phyloP scores from a whole-genome alignment of 179 eudicot genomes.

The Corrigiola litoralis region DNA sequence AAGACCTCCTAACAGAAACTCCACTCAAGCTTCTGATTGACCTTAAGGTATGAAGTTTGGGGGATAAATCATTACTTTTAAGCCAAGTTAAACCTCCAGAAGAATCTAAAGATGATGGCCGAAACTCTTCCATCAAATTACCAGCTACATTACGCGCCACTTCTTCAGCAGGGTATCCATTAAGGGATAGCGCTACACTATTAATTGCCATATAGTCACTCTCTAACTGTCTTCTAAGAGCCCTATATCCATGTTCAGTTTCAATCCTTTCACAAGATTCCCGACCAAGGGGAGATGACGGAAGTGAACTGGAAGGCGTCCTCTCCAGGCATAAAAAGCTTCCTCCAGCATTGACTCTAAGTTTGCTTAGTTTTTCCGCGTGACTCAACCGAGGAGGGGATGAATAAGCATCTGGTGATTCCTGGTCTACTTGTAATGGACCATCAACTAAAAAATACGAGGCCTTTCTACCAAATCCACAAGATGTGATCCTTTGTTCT shows the following conservation, averaged over 20 bases:
- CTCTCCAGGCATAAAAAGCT: slow-evolving; percentile 33
- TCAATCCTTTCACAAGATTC: slow-evolving; percentile 31
- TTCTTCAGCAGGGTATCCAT: slow-evolving; percentile 35
- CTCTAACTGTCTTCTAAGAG: slow-evolving; percentile 27
- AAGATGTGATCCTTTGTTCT: slow-evolving; percentile 26
- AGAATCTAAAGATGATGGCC: slow-evolving; percentile 32
- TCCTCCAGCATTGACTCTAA: slow-evolving; percentile 16
- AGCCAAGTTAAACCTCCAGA: slow-evolving; percentile 37
- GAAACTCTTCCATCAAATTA: slow-evolving; percentile 34
- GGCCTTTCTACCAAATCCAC: slow-evolving; percentile 22
- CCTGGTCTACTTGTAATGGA: slow-evolving; percentile 39
- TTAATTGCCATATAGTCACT: slow-evolving; percentile 33
- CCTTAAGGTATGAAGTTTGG: slow-evolving; percentile 25
- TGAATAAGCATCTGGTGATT: slow-evolving; percentile 21
- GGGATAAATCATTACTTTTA: slow-evolving; percentile 24
- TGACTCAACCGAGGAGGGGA: slow-evolving; percentile 29
- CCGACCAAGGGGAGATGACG: slow-evolving; percentile 69
- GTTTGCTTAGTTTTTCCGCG: slow-evolving; percentile 23
- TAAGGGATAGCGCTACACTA: slow-evolving; percentile 20
- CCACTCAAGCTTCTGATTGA: slow-evolving; percentile 38
- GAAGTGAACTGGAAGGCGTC: slow-evolving; percentile 34
- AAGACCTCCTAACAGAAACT: slow-evolving; percentile 51
- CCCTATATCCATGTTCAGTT: slow-evolving; percentile 20
- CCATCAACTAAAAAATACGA: slow-evolving; percentile 48
- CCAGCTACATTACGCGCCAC: slow-evolving; percentile 33